These are phyloP conservation scores for Apostasia shenzhenica DNA, from an alignment of 106 monocot species.

Conservation along the genomic window DNA sequence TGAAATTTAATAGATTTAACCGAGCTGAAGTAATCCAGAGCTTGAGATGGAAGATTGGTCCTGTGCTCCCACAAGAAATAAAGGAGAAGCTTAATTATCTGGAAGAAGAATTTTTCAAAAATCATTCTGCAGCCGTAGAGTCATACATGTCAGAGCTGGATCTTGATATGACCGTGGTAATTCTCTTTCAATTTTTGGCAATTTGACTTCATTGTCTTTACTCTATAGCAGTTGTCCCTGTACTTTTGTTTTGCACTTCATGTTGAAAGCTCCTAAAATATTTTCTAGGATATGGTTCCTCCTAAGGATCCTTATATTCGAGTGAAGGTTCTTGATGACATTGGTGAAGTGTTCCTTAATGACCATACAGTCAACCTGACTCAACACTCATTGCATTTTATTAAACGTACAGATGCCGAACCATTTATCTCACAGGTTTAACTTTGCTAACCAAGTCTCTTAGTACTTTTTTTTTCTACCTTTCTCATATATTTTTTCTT, in stretches of 20 bases:
- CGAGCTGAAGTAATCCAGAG: constrained; percentile 79
- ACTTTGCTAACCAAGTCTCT: not conserved
- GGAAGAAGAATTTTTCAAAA: constrained; percentile 89
- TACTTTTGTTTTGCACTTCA: not conserved
- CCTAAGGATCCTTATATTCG: constrained; percentile 96
- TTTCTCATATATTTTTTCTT: not conserved
- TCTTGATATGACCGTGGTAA: constrained; percentile 91
- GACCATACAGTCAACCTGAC: constrained; percentile 66
- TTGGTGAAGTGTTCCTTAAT: constrained; percentile 69
- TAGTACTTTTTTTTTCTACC: not conserved
- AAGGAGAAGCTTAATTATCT: constrained; percentile 74
- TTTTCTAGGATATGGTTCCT: constrained; percentile 79
- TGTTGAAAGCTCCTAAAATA: not conserved
- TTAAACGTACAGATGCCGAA: constrained; percentile 83
- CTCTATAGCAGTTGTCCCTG: not conserved
- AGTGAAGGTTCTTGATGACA: constrained; percentile 80
- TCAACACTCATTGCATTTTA: constrained; percentile 71
- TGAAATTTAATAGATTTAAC: constrained; percentile 56
- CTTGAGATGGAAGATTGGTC: constrained; percentile 84
- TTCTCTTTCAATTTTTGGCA: not conserved
- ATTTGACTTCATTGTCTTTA: not conserved
- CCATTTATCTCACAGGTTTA: constrained; percentile 83
- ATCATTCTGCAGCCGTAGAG: constrained; percentile 74
- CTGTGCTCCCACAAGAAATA: constrained; percentile 80
- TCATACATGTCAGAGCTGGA: constrained; percentile 84